Conservation (phyloP, 2,329 filamentous ascomycete species). For the Penicillium decumbens region DNA sequence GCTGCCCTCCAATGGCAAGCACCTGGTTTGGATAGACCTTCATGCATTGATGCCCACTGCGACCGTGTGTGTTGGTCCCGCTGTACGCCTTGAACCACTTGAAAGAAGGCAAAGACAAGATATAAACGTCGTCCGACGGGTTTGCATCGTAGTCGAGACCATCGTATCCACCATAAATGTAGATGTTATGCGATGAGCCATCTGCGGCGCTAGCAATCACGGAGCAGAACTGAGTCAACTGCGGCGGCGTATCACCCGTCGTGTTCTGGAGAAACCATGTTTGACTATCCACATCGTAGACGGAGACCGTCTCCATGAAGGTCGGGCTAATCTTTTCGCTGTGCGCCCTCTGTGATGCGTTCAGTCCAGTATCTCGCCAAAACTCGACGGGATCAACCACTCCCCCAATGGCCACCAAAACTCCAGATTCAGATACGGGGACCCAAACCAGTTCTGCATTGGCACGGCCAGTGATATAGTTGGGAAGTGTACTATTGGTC, state of each 20-base stretch:
- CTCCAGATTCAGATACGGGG: constrained; percentile 36
- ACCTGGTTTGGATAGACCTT: constrained; percentile 21
- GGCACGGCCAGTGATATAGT: constrained; percentile 51
- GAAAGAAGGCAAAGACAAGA: constrained; percentile 21
- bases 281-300: constrained; percentile 38
- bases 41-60: constrained; percentile 16
- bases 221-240: constrained; percentile 39
- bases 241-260: constrained; percentile 34
- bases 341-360: constrained; percentile 2
- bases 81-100: constrained; percentile 18
- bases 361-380: constrained; percentile 4
- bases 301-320: constrained; percentile 37
- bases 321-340: constrained; percentile 22
- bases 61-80: constrained; percentile 16
- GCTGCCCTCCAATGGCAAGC: constrained; percentile 13
- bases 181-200: constrained; percentile 45
- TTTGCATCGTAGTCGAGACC: constrained; percentile 25
- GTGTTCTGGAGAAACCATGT: constrained; percentile 42
- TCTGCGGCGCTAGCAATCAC: constrained; percentile 39
- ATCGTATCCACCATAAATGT: constrained; percentile 49
- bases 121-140: constrained; percentile 40
- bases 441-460: constrained; percentile 64
- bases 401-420: constrained; percentile 40
- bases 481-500: constrained; percentile 54
- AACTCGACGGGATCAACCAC: constrained; percentile 26